Evolutionary conservation across 257 asterid species (phyloP), one percentile per base, ranked within the genome.

Genomic region (Solanum clarkiae): DNA sequence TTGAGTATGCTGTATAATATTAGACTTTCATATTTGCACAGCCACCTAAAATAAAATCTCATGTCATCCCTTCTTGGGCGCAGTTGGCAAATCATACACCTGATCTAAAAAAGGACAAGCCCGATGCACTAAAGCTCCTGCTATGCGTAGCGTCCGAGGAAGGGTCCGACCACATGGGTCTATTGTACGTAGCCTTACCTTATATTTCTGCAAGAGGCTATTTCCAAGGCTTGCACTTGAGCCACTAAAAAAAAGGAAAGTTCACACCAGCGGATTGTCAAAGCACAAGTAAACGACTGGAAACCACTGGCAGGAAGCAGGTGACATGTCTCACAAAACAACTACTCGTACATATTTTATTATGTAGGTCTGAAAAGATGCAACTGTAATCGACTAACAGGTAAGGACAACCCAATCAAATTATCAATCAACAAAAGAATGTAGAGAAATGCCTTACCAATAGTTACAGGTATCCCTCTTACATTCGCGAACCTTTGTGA

Each of bases 401-500:
- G 45, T 4, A 16, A 62, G 49, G 49, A 15, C 85, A 82, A 82
- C 75, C 56, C 47, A 82, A 62, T 60, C 22, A 65, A 60, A 62
- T n/a, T n/a, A 18, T 45, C 20, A 82, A 81, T 26, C 75, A 36
- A 60, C 75, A 22, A 60, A 82, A 62, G 47, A 62, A 62, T 29
- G 22, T 40, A 44, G 79, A 72, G 57, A 18, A 24, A 80, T 83
- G 47, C 53, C 74, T 74, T 94, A 95, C 99, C 99, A 85, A 94
- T 87, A 82, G 96, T 96, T 59, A 96, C 95, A n/a, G 92, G 90
- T 91, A 86, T 87, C 81, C 98, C 98, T 2, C 95, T 90, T 86
- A 90, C 92, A 80, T 83, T 92, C 24, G 93, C 91, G 75, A 93
- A 90, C 90, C 97, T 91, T 81, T 95, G 91, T 65, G 92, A 92